A percentile compares a stretch with the other conserved stretches of the same genome.
Evolutionary conservation across 192 early-diverging fungal genomes (phyloP).

Genomic region (Podila minutissima): DNA sequence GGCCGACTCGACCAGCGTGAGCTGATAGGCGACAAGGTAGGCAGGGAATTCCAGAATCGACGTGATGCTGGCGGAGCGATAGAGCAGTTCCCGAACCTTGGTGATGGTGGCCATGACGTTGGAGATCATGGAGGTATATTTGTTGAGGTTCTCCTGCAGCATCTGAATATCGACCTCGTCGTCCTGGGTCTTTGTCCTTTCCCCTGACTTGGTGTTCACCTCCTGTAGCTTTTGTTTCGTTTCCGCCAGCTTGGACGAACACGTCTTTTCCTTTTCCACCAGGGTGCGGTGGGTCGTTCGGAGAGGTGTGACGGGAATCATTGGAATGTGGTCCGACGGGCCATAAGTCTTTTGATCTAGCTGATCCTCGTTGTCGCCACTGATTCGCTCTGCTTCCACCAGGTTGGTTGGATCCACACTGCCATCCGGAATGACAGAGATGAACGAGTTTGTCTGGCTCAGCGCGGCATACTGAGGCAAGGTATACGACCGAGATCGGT

Average conservation of each 20-base stretch:
- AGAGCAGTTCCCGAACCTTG: slow-evolving; percentile 59
- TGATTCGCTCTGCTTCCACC: slow-evolving; percentile 62
- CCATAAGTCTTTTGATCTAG: slow-evolving; percentile 49
- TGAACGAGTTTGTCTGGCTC: slow-evolving; percentile 30
- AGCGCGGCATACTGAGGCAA: slow-evolving; percentile 44
- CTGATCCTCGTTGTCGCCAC: slow-evolving; percentile 51
- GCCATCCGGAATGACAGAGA: slow-evolving; percentile 59
- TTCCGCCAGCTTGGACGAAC: slow-evolving; percentile 46
- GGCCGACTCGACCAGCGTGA: slow-evolving; percentile 74
- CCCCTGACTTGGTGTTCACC: slow-evolving; percentile 4
- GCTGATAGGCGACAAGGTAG: slow-evolving; percentile 72
- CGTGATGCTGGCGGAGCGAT: slow-evolving; percentile 61
- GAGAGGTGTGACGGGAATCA: slow-evolving; percentile 66
- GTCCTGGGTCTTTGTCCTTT: slow-evolving; percentile 8
- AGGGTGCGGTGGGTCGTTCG: slow-evolving; percentile 58
- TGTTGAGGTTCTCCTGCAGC: slow-evolving; percentile 56
- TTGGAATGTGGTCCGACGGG: slow-evolving; percentile 59
- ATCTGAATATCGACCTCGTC: slow-evolving; percentile 43
- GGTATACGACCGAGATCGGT: slow-evolving; percentile 43
- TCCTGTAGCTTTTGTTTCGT: slow-evolving; percentile 46
- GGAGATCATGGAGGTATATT: slow-evolving; percentile 55
- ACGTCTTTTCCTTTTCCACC: slow-evolving; percentile 55
- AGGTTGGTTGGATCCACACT: slow-evolving; percentile 64
- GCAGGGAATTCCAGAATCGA: slow-evolving; percentile 67
- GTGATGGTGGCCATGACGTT: slow-evolving; percentile 62